Conservation (phyloP, 371 early-diverging fungal genomes). For the Caulochytrium protostelioides region DNA sequence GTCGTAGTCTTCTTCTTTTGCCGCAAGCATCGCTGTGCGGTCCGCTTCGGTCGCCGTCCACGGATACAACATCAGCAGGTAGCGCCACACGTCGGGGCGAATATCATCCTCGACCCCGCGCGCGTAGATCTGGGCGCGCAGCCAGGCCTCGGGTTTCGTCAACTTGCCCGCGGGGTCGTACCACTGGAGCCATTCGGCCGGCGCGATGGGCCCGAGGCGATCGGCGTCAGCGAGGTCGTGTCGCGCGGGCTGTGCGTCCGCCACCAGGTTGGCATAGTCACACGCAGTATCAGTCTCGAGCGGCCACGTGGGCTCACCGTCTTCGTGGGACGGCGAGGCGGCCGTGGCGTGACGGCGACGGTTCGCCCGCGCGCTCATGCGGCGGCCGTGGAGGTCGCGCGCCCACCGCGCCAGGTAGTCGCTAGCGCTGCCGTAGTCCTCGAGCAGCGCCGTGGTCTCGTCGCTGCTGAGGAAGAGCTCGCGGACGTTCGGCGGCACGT, state of each 20-base stretch:
- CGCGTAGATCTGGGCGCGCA: neutral
- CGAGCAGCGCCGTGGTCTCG: constrained; percentile 26
- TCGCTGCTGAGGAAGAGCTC: constrained; percentile 8
- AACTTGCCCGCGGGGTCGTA: constrained; percentile 44
- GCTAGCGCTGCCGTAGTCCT: constrained; percentile 57
- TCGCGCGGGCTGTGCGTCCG: constrained; percentile 6
- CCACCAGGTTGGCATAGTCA: constrained; percentile 13
- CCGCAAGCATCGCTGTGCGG: constrained; percentile 34
- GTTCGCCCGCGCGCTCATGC: constrained; percentile 1
- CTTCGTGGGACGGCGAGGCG: neutral
- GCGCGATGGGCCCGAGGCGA: constrained; percentile 37
- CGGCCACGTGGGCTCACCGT: neutral
- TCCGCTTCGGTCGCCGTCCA: constrained; percentile 55
- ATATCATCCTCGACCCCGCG: constrained; percentile 47
- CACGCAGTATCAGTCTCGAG: constrained; percentile 7
- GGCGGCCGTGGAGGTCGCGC: constrained; percentile 29
- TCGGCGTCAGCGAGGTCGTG: too few relatives aligned
- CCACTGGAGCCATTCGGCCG: constrained; percentile 51
- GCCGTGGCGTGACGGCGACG: constrained; percentile 10
- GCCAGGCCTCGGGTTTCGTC: neutral
- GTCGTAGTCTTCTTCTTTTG: constrained; percentile 49
- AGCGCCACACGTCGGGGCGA: constrained; percentile 66
- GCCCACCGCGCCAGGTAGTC: constrained; percentile 62
- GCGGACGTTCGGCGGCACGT: constrained; percentile 34
- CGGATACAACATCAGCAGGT: constrained; percentile 46